Percentiles rank a stretch among this genome's conserved stretches.
phyloP scores from a whole-genome alignment of 179 eudicot genomes.

The Nepenthes alata region DNA sequence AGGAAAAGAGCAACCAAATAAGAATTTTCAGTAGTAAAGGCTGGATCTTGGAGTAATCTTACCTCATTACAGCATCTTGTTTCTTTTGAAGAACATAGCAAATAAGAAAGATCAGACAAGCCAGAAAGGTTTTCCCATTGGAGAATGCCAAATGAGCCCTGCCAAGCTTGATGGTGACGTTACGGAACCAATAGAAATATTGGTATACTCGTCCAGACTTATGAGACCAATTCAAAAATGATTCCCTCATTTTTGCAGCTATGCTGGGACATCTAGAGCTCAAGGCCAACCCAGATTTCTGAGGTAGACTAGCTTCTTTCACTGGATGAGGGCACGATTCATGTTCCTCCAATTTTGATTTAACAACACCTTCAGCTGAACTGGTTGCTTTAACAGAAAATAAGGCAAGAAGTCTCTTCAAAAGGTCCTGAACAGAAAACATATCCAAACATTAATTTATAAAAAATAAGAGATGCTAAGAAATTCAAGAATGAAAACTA shows the following conservation, averaged over 20 bases:
- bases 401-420: conserved; percentile 57
- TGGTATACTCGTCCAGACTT: conserved; percentile 7
- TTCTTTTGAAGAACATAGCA: conserved; percentile 48
- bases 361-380: conserved; percentile 20
- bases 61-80: conserved; percentile 48
- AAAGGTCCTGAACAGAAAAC: conserved; percentile 39
- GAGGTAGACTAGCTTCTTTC: conserved; percentile 25
- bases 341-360: conserved; percentile 21
- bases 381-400: conserved; percentile 28
- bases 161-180: conserved; percentile 34
- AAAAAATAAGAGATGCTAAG: too few species aligned
- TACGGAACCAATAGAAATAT: conserved; percentile 38
- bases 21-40: not conserved
- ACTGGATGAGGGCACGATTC: conserved; percentile 16
- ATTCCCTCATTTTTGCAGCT: conserved; percentile 17
- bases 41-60: conserved; percentile 8
- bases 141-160: conserved; percentile 28
- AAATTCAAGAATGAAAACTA: not conserved
- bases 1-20: not conserved
- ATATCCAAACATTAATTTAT: not conserved
- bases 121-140: conserved; percentile 44
- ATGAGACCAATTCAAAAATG: conserved; percentile 28
- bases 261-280: conserved; percentile 15
- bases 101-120: conserved; percentile 41
- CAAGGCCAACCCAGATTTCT: conserved; percentile 16